These are phyloP conservation scores for Diaporthe citri DNA, from an alignment of 2,329 filamentous ascomycete genomes.

Conservation along the genomic window DNA sequence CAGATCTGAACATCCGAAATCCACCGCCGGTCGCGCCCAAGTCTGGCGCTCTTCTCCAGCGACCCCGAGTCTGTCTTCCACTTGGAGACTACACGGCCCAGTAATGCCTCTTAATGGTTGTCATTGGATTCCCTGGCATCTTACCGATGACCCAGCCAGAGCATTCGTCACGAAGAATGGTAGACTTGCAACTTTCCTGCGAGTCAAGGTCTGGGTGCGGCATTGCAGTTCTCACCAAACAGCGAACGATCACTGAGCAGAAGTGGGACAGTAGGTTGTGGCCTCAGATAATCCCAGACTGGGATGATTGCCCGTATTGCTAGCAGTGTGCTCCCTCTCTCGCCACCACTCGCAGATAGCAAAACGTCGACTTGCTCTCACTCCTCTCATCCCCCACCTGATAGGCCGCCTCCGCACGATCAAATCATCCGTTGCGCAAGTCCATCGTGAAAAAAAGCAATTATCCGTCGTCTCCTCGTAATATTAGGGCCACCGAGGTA, in stretches of 20 bases:
- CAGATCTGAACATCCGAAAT: too few relatives aligned
- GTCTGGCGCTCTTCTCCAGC: background rate
- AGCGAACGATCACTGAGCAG: slow-evolving; percentile 1
- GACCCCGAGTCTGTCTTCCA: background rate
- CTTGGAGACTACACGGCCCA: background rate
- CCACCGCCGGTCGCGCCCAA: background rate
- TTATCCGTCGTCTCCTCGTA: slow-evolving; percentile 41
- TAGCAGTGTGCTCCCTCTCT: slow-evolving; percentile 24
- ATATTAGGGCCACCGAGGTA: slow-evolving; percentile 40
- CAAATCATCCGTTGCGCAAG: slow-evolving; percentile 32
- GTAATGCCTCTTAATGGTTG: too few relatives aligned
- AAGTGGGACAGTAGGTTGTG: background rate
- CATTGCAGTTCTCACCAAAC: background rate
- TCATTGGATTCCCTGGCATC: background rate
- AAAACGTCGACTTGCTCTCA: slow-evolving; percentile 11
- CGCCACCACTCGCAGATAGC: background rate
- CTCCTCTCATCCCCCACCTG: slow-evolving; percentile 20
- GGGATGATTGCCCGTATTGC: slow-evolving; percentile 34
- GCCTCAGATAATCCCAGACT: slow-evolving; percentile 9
- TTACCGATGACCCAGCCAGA: background rate
- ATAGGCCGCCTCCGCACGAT: slow-evolving; percentile 30
- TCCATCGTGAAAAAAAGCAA: slow-evolving; percentile 35
- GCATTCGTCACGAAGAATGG: background rate
- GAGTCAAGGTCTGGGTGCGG: background rate
- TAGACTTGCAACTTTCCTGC: background rate